Evolutionary conservation across 176 grass and related monocot genomes (phyloP), one percentile per base, ranked within the genome.

Genomic region (Bolboschoenus planiculmis): DNA sequence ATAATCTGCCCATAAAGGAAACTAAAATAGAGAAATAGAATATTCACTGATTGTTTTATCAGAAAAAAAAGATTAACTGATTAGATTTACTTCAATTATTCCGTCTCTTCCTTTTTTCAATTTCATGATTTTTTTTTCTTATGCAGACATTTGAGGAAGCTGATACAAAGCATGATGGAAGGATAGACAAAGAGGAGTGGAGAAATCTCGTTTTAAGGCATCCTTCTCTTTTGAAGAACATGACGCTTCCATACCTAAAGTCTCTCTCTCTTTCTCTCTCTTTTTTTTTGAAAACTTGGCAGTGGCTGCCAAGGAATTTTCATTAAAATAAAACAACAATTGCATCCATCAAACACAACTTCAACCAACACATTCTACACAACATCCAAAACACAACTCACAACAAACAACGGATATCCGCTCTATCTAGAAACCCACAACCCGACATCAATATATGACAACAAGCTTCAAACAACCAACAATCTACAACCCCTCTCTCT

Each of bases 171-270:
- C 87, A 89, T 54, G 92, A 94, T 31, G 92, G 92, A 37, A 91
- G 85, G 70, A 91, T 94, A 3, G 89, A 94, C 80, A 94, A 91
- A 72, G 89, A 94, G 35, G 89, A 94, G 80, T 94, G 92, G 92
- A 83, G 83, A 35, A 89, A 42, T 75, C 89, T 94, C 87, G 92
- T 89, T 51, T 66, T 87, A 83, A 88, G 87, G 89, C 87, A 94
- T 86, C 92, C 92, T 79, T 94, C 92, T 84, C 82, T 94, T 78
- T 81, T 94, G 54, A 94, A 91, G 87, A 94, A 94, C 64, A 94
- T 94, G 92, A 94, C 92, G 16, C 85, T 94, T 31, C 85, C 87
- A 21, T 94, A 91, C 81, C 89, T 94, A 37, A 86, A 83, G 93
- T 95, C 39, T 47, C 61, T 85, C 56, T 72, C 21, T 47, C 42